Evolutionary conservation across 129 eudicot species (phyloP), one percentile per base, ranked within the genome.

Genomic region (Dittrichia graveolens): DNA sequence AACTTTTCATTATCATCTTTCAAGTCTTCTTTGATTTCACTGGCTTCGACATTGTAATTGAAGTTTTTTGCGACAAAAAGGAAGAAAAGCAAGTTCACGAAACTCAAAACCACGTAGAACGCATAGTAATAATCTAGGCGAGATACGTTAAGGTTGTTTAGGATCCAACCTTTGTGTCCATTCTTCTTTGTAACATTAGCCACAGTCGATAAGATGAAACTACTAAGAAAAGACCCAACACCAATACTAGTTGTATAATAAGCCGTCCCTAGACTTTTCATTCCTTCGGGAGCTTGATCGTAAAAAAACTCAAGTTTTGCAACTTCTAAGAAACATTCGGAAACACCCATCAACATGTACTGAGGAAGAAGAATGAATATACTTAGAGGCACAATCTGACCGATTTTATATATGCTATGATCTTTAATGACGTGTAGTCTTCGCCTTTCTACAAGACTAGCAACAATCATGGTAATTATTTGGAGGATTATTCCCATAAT

Each of bases 201-300:
- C 50, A 86, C 86, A 0, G 81, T 84, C 38, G 96, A 79, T 42
- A 89, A 60, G 19, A 89, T 37, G 8, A 82, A 78, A 48, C 89
- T 84, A 63, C 91, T 86, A 19, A 89, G 78, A 55, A 86, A 86
- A 71, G 14, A 71, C 42, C 97, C 96, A 1, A 86, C 61, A 38
- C 93, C 97, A 12, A 89, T 2, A 60, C 87, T 85, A 1, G 86
- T 82, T 0, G 83, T 80, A 9, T 71, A 79, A 31, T 86, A 83
- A 46, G 96, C 83, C 3, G 91, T 79, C 45, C 96, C 93, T 3
- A 89, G 81, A 43, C 97, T 91, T 65, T 89, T 91, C 97, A 91
- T 88, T 7, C 86, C 90, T 60, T 91, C 85, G 0, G 96, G 97
- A 37, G 91, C 92, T 74, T 91, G 96, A 75, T 88, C 97, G 8